A percentile compares a stretch with the other conserved stretches of the same genome.
phyloP scores from a whole-genome alignment of 164 flowering plant species.

The Aristolochia californica region DNA sequence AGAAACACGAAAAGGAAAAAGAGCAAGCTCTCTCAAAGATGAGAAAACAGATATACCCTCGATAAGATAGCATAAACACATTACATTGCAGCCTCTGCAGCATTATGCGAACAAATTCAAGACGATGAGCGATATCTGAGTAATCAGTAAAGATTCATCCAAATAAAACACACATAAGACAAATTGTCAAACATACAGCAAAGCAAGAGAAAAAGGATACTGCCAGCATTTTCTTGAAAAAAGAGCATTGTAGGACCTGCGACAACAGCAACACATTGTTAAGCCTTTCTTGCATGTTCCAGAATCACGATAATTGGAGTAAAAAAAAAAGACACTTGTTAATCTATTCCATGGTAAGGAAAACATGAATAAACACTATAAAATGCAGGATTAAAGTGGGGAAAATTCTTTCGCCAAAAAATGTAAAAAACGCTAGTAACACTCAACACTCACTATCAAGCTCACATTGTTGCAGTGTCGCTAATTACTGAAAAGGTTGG shows the following conservation, averaged over 20 bases:
- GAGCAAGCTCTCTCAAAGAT: background rate
- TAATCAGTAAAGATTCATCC: conserved; percentile 36
- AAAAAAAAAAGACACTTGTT: background rate
- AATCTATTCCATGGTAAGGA: background rate
- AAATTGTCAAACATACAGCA: background rate
- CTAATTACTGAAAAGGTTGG: no score
- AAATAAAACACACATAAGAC: background rate
- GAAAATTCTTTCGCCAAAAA: no score
- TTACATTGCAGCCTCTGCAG: conserved; percentile 89
- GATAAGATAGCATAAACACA: conserved; percentile 96
- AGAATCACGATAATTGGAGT: background rate
- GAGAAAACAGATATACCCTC: conserved; percentile 53
- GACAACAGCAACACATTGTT: conserved; percentile 14
- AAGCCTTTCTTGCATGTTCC: background rate
- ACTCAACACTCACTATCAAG: no score
- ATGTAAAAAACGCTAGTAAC: no score
- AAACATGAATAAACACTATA: background rate
- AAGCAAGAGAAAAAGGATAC: conserved; percentile 63
- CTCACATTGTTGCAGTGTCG: no score
- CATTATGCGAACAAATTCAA: conserved; percentile 93
- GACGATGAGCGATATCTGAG: conserved; percentile 97
- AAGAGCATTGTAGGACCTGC: conserved; percentile 98
- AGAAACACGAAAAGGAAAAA: no score
- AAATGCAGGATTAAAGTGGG: background rate
- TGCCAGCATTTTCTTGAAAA: conserved; percentile 99